Percentiles rank a stretch among this genome's conserved stretches.
phyloP scores from a whole-genome alignment of 2,329 filamentous ascomycete species.

The Fusarium gaditjirri region DNA sequence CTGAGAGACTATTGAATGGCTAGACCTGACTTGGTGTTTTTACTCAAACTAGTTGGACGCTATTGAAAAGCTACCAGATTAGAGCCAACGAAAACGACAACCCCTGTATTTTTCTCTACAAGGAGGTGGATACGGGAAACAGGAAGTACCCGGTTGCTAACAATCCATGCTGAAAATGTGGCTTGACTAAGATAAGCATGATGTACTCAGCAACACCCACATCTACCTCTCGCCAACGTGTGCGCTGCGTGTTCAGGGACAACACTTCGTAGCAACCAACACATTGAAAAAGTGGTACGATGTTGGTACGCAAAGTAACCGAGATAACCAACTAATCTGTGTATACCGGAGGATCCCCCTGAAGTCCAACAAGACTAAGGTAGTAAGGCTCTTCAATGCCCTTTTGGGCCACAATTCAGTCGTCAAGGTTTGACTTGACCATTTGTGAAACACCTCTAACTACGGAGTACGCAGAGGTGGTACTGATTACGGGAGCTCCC shows the following conservation, averaged over 20 bases:
- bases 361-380: no score
- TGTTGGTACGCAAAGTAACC: not conserved
- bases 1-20: not conserved
- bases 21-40: not conserved
- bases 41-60: not conserved
- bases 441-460: not conserved
- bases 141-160: not conserved
- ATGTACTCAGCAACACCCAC: not conserved
- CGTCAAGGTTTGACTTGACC: no score
- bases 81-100: not conserved
- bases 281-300: not conserved
- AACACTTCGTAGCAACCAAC: not conserved
- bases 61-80: not conserved
- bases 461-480: not conserved
- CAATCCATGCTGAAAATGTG: not conserved
- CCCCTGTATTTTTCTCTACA: not conserved
- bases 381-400: no score
- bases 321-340: fast-evolving
- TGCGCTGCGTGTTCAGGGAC: no score
- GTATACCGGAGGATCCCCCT: not conserved
- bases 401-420: no score
- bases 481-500: not conserved
- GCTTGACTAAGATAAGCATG: fast-evolving
- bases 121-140: not conserved
- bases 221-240: not conserved